These are phyloP conservation scores for Vigna nakashimae DNA, from an alignment of 306 rosid genomes.

Conservation along the genomic window DNA sequence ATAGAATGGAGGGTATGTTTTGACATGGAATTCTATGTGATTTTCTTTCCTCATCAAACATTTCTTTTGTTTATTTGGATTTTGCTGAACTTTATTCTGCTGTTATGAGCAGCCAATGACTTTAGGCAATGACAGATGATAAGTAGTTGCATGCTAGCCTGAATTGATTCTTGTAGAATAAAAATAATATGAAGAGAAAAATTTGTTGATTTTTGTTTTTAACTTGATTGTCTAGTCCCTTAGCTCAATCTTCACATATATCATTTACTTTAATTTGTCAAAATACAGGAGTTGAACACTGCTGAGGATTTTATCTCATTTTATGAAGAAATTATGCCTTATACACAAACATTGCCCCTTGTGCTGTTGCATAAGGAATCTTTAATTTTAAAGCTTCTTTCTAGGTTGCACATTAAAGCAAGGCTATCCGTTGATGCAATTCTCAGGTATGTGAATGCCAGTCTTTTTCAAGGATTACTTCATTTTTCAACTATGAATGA, in stretches of 20 bases:
- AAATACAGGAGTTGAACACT: slow-evolving; percentile 82
- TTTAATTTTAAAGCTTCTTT: slow-evolving; percentile 68
- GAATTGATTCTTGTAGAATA: neutral
- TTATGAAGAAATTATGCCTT: slow-evolving; percentile 72
- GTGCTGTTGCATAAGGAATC: slow-evolving; percentile 79
- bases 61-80: slow-evolving; percentile 3
- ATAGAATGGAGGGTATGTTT: slow-evolving; percentile 84
- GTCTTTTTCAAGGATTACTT: slow-evolving; percentile 14
- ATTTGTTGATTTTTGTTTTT: neutral
- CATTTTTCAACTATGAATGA: slow-evolving; percentile 20
- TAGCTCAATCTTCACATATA: neutral
- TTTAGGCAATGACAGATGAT: neutral
- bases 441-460: slow-evolving; percentile 72
- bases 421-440: slow-evolving; percentile 88
- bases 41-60: neutral
- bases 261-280: slow-evolving; percentile 26
- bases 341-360: slow-evolving; percentile 75
- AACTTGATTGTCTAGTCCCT: neutral
- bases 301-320: slow-evolving; percentile 88
- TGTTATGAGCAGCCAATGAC: neutral
- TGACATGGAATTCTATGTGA: neutral
- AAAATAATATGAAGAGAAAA: slow-evolving; percentile 4
- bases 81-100: slow-evolving; percentile 1
- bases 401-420: slow-evolving; percentile 73
- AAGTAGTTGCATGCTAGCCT: neutral